These are phyloP conservation scores for Fragaria ananassa DNA, from an alignment of 306 rosid species.

Conservation along the genomic window DNA sequence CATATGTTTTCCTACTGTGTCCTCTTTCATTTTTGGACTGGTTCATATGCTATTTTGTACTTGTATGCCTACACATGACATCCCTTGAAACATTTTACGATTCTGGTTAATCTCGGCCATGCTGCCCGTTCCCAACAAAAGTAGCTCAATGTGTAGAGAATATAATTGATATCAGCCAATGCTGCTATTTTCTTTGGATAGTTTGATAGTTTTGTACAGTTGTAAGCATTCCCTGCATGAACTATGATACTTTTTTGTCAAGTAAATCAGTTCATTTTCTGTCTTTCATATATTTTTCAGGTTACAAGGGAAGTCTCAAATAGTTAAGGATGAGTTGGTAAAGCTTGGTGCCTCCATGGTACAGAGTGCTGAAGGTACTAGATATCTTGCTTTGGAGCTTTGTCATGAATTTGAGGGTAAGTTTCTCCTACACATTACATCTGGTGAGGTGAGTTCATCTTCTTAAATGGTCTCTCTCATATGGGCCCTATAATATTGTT, in stretches of 20 bases:
- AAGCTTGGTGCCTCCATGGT: conserved; percentile 96
- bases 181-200: background rate
- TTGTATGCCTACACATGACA: no score
- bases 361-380: conserved; percentile 84
- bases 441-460: conserved; percentile 76
- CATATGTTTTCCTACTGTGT: background rate
- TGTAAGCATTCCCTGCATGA: background rate
- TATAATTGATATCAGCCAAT: background rate
- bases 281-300: conserved; percentile 35
- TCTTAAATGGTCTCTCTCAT: background rate
- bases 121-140: background rate
- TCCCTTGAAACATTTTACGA: background rate
- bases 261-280: conserved; percentile 5
- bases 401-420: conserved; percentile 98
- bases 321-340: conserved; percentile 89
- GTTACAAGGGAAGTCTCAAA: conserved; percentile 94
- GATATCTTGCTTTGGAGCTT: conserved; percentile 98
- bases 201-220: background rate
- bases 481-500: background rate
- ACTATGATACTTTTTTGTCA: background rate
- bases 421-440: conserved; percentile 83
- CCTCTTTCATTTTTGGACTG: background rate
- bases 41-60: background rate
- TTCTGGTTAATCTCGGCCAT: no score
- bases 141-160: background rate